Percentiles rank a stretch among this genome's conserved stretches.
Evolutionary conservation across 2,329 filamentous ascomycete species (phyloP).

Genomic region (Beauveria asiatica): DNA sequence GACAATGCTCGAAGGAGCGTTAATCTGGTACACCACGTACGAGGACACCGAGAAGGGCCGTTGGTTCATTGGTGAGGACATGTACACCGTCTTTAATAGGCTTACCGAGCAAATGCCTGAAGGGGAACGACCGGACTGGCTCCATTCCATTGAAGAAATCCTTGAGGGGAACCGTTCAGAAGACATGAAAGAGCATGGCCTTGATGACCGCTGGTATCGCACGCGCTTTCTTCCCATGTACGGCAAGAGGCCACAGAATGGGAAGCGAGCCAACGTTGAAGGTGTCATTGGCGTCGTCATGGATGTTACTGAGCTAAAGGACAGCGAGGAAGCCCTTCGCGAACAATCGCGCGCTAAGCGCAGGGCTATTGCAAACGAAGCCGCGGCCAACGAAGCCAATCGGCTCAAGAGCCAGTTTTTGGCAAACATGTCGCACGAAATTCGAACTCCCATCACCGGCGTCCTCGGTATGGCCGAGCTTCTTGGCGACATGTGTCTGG

Average conservation of each 20-base stretch:
- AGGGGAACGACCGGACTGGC: slow-evolving; percentile 39
- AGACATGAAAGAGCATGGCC: slow-evolving; percentile 55
- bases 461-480: slow-evolving; percentile 76
- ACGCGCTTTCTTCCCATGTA: slow-evolving; percentile 62
- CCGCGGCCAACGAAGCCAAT: slow-evolving; percentile 71
- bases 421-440: slow-evolving; percentile 77
- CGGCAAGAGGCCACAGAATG: slow-evolving; percentile 45
- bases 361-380: slow-evolving; percentile 63
- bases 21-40: slow-evolving; percentile 44
- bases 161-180: slow-evolving; percentile 51
- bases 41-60: slow-evolving; percentile 31
- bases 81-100: slow-evolving; percentile 55
- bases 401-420: slow-evolving; percentile 73
- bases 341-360: slow-evolving; percentile 61
- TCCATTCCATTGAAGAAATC: slow-evolving; percentile 54
- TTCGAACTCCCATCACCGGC: slow-evolving; percentile 69
- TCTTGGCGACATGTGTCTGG: slow-evolving; percentile 57
- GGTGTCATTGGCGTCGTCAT: slow-evolving; percentile 73
- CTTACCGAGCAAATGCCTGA: slow-evolving; percentile 35
- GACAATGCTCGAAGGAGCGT: slow-evolving; percentile 61
- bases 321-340: slow-evolving; percentile 53
- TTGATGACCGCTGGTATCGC: slow-evolving; percentile 58
- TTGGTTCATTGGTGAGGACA: slow-evolving; percentile 51
- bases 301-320: slow-evolving; percentile 66
- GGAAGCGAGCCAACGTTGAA: slow-evolving; percentile 44